phyloP scores from a whole-genome alignment of 345 rosid genomes.

The Litchi chinensis region DNA sequence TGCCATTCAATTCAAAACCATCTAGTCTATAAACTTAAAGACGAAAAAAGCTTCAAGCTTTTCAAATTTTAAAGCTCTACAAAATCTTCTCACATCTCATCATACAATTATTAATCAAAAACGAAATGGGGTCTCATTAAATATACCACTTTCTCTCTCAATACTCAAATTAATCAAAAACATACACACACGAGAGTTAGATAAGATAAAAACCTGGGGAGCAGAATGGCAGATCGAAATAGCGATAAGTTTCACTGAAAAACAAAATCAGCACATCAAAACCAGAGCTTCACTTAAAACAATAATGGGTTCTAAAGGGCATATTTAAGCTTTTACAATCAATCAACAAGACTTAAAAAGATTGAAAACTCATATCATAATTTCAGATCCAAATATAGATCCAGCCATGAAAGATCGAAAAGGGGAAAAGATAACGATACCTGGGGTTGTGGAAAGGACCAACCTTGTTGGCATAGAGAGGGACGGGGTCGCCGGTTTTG shows the following conservation, averaged over 20 bases:
- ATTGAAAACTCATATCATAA: neutral
- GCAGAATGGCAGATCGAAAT: conserved; percentile 83
- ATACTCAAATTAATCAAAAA: neutral
- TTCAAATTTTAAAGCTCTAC: neutral
- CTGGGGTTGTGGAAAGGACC: conserved; percentile 89
- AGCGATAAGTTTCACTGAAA: conserved; percentile 84
- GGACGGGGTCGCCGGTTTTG: conserved; percentile 63
- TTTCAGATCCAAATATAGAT: conserved; percentile 18
- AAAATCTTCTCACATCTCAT: neutral
- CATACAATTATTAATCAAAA: neutral
- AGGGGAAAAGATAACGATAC: conserved; percentile 26
- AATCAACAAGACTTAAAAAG: neutral
- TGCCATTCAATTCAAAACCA: conserved; percentile 23
- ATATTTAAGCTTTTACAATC: neutral
- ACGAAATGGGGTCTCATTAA: neutral
- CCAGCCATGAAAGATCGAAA: neutral
- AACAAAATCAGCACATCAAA: conserved; percentile 20
- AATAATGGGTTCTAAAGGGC: neutral
- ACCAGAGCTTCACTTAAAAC: neutral
- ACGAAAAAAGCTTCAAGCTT: neutral
- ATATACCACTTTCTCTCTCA: neutral
- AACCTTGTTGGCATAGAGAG: conserved; percentile 81
- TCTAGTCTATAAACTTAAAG: neutral
- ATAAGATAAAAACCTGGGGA: conserved; percentile 49
- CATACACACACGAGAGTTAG: neutral